These are phyloP conservation scores for Rauvolfia tetraphylla DNA, from an alignment of 257 asterid species.

Conservation along the genomic window DNA sequence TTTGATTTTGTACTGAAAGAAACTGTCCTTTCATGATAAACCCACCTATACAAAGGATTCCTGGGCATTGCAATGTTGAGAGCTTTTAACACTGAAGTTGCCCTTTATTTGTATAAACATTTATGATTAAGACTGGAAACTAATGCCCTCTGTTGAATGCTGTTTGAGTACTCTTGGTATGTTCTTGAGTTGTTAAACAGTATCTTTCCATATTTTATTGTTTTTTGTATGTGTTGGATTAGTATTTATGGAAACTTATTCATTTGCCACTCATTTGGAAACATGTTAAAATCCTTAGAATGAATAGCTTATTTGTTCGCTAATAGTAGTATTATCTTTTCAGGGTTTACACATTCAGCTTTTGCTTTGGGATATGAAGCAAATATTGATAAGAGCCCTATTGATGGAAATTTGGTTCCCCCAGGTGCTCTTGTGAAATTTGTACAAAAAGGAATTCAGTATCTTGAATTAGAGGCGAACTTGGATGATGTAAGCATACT, in stretches of 20 bases:
- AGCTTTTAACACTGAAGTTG: not conserved
- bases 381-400: slow-evolving; percentile 63
- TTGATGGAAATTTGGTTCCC: slow-evolving; percentile 88
- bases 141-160: not conserved
- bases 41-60: not conserved
- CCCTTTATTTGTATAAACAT: not conserved
- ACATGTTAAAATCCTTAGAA: not conserved
- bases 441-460: slow-evolving; percentile 90
- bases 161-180: not conserved
- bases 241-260: not conserved
- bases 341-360: slow-evolving; percentile 91
- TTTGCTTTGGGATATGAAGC: slow-evolving; percentile 93
- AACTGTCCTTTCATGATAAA: not conserved
- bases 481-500: slow-evolving; percentile 50
- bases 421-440: slow-evolving; percentile 89
- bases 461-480: slow-evolving; percentile 92
- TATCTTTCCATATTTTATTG: not conserved
- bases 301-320: not conserved
- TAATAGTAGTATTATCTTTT: slow-evolving; percentile 17
- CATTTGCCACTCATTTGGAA: not conserved
- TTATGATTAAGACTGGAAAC: not conserved
- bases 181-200: not conserved
- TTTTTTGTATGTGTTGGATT: not conserved
- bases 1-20: not conserved
- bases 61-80: not conserved